Base-by-base conservation (phyloP, 257 asterid species). In the Przewalskia tangutica region DNA sequence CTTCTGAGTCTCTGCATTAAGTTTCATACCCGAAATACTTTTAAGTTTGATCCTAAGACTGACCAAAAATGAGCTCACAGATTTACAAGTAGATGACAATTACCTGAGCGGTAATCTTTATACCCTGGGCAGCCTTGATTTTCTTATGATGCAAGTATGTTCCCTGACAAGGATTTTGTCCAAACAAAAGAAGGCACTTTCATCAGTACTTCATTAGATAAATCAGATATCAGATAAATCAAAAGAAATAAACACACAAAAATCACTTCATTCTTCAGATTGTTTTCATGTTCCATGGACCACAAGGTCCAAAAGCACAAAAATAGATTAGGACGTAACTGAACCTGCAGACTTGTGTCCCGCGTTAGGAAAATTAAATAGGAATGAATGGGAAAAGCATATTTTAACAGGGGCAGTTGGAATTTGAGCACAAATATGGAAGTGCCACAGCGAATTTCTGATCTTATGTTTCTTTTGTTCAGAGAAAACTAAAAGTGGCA, bases 111-210 rank as follows among this genome's bases (percentile, higher is more conserved):
- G 97, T 88, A 81, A 94, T 92, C 97, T 95, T 95, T 84, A 95
- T 94, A 83, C 99, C 99, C 93, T 90, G 95, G 38, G 99, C 98
- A 87, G 97, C 98, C 89, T 92, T 95, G 87, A 95, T 95, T 87
- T 94, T 95, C 89, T 91, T 95, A 85, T 91, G 96, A 82, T 94
- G 99, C 88, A 95, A 79, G 84, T 92, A 95, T 56, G 96, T 86
- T 83, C 99, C 99, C 99, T 95, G 94, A 55, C 66, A 36, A 36
- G 56, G 34, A 34, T 18, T 56, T 81, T 13, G 27, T 32, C 51
- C 55, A 59, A 68, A 17, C 55, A 68, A 68, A 27, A 68, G 54
- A 42, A 9, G 55, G 32, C 36, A 42, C 77, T n/a, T 42, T 40
- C 36, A 54, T 68, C 80, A 73, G 20, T 73, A 20, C 27, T 23